Evolutionary conservation across 1,139 yeast genomes (phyloP), one percentile per base, ranked within the genome.

Genomic region (Scheffersomyces titani): DNA sequence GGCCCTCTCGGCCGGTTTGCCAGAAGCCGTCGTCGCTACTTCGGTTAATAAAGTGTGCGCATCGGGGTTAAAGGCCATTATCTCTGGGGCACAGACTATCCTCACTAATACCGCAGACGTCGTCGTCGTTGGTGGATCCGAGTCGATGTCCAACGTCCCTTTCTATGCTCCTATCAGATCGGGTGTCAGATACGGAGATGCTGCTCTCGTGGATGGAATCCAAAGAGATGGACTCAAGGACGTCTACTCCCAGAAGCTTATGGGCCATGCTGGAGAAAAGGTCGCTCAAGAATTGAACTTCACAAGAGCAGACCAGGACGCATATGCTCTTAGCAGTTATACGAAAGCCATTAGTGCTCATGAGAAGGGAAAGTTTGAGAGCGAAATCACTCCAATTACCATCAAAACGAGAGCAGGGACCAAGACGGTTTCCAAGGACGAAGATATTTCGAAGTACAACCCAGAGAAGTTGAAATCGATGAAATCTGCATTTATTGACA

Each of bases 191-290:
- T 94, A 87, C 69, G 98, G 99, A 65, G 94, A 91, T 63, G 77
- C 86, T 55, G 69, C 82, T 40, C 67, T 93, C 63, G 85, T 92
- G 55, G 99, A 94, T 70, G 98, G 97, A 68, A 77, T 94, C 59
- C 91, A 89, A 74, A 87, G 87, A 71, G 99, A 94, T 73, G 99
- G 98, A 65, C 81, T 94, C 65, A 83, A 86, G 69, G 98, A 94
- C 74, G 98, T 93, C 53, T 93, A 92, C 78, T 89, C 88, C 66
- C 85, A 86, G 63, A 77, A 81, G 64, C 90, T 96, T 63, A 94
- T 94, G 99, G 99, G 99, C 71, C 89, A 89, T 59, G 92, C 96
- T 62, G 98, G 97, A 64, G 99, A 94, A 78, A 92, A 92, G 73
- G 92, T 98, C 79, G 98, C 98, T 55, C 79, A 79, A 57, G 93